Evolutionary conservation across 345 rosid species (phyloP).

Genomic region (Kandelia obovata): DNA sequence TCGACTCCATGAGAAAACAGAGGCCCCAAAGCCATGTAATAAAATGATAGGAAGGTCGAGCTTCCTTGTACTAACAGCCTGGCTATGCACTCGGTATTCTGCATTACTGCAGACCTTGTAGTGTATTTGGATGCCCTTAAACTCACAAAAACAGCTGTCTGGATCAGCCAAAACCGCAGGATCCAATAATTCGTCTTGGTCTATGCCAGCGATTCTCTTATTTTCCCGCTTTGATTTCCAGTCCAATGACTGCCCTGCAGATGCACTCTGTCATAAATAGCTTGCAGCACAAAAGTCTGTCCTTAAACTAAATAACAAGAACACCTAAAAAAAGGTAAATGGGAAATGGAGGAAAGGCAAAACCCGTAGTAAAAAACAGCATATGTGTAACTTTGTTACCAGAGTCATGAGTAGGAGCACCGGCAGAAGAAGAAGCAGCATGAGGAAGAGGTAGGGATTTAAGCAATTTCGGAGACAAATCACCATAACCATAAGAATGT

Average conservation of each 20-base stretch:
- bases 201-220: conserved; percentile 50
- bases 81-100: conserved; percentile 20
- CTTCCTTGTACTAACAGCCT: conserved; percentile 18
- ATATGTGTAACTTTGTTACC: conserved; percentile 1
- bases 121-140: conserved; percentile 70
- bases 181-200: conserved; percentile 66
- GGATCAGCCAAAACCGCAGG: conserved; percentile 71
- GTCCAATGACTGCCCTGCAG: conserved; percentile 13
- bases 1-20: conserved; percentile 77
- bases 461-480: not conserved
- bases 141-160: conserved; percentile 87
- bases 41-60: conserved; percentile 59
- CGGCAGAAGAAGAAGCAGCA: not conserved
- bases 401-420: not conserved
- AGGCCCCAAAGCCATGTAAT: conserved; percentile 93
- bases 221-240: conserved; percentile 33
- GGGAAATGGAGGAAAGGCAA: no score
- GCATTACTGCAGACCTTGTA: conserved; percentile 57
- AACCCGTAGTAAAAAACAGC: no score
- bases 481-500: no score
- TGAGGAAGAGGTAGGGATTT: conserved; percentile 12
- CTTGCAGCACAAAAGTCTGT: no score
- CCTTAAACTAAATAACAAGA: no score
- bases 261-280: no score
- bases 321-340: no score